Evolutionary conservation across 2,329 filamentous ascomycete genomes (phyloP), one percentile per base, ranked within the genome.

Genomic region (Colletotrichum sp.): DNA sequence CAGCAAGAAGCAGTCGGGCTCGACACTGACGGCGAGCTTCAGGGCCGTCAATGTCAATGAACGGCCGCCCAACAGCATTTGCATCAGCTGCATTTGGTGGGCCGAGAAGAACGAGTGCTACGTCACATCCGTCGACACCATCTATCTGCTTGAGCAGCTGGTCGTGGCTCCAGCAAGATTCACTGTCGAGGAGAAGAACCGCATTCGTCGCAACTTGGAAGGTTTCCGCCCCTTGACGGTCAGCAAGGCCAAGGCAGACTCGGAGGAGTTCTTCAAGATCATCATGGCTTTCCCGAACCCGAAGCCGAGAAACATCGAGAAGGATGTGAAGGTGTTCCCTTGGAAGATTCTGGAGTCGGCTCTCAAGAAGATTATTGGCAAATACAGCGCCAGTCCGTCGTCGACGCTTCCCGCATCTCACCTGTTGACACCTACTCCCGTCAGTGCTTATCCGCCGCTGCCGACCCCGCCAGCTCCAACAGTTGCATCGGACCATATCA

Each of bases 41-140:
- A 92, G 93, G 66, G 89, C 96, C 0, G 93, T 98, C 63, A 90
- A 94, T 18, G 92, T 92, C 16, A 95, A 95, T 81, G 95, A 98
- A 77, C 92, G 96, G 26, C 92, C 93, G 2, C 92, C 93, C 4
- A 95, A 96, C 86, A 96, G 94, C 85, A 96, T 98, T 76, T 98
- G 96, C 86, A 95, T 99, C 83, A 98, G 96, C 85, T 99, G 97
- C 88, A 99, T 99, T 82, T 96, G 93, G 89, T 99, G 97, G 97
- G 94, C 94, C 75, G 96, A 98, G 85, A 98, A 96, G 86, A 89
- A 93, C 64, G 95, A 98, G 81, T 98, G 94, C 85, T 99, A 93
- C 84, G 96, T 99, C 70, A 99, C 97, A 4, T 98, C 96, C 68
- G 97, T 99, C 21, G 97, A 99, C 85, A 98, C 96, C 3, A 99